phyloP scores from a whole-genome alignment of 2,329 filamentous ascomycete genomes.

The Ploettnerulaceae sp. region DNA sequence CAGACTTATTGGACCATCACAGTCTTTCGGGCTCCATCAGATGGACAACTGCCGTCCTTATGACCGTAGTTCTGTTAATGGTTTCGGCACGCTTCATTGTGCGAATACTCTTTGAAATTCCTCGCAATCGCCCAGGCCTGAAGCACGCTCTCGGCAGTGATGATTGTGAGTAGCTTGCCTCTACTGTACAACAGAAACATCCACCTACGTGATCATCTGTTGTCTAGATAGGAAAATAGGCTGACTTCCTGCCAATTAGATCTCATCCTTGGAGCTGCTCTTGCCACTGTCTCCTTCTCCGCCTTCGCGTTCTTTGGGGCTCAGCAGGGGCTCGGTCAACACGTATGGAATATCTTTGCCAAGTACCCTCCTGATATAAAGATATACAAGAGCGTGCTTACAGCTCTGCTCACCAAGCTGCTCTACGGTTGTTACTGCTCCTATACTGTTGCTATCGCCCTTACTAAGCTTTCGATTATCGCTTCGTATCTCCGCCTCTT shows the following conservation, averaged over 20 bases:
- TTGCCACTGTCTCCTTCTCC: slow-evolving; percentile 1
- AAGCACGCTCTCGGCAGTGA: slow-evolving; percentile 5
- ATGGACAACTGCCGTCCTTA: background rate
- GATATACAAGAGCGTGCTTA: background rate
- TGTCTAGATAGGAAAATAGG: background rate
- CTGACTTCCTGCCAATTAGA: background rate
- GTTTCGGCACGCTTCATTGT: background rate
- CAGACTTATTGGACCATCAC: background rate
- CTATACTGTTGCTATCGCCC: slow-evolving; percentile 8
- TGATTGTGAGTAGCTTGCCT: slow-evolving; percentile 10
- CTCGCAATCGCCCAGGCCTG: background rate
- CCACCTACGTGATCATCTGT: background rate
- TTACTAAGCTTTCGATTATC: slow-evolving; percentile 15
- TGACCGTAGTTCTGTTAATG: background rate
- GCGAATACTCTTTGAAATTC: background rate
- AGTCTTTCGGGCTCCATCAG: slow-evolving; percentile 3
- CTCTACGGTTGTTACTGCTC: slow-evolving; percentile 8
- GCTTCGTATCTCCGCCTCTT: slow-evolving; percentile 14
- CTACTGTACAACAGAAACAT: background rate
- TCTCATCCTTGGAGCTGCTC: background rate
- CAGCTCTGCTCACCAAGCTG: background rate
- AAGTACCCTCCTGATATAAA: too few species aligned
- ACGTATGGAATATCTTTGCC: slow-evolving; percentile 16
- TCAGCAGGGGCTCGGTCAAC: slow-evolving; percentile 8
- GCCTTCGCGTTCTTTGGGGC: slow-evolving; percentile 9